These are phyloP conservation scores for Xylariaceae sp. DNA, from an alignment of 2,329 filamentous ascomycete genomes.

Conservation along the genomic window DNA sequence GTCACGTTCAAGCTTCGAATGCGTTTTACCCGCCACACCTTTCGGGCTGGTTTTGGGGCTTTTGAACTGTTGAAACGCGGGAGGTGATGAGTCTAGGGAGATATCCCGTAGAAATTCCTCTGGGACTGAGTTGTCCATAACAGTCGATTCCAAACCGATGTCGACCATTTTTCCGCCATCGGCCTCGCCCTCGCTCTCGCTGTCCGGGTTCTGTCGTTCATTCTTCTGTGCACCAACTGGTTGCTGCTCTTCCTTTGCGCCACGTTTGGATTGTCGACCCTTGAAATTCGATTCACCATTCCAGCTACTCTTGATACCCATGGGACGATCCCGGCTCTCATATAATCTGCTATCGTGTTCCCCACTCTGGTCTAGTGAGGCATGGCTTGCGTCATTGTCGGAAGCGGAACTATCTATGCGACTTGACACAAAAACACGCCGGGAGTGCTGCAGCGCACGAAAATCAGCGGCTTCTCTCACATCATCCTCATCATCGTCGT, in stretches of 20 bases:
- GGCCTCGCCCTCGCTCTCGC: constrained; percentile 31
- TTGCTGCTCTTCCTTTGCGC: constrained; percentile 37
- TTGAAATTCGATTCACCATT: constrained; percentile 48
- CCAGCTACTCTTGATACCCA: constrained; percentile 61
- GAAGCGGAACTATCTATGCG: constrained; percentile 80
- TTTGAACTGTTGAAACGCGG: constrained; percentile 58
- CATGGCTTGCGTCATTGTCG: constrained; percentile 62
- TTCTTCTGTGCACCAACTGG: constrained; percentile 25
- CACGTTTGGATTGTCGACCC: constrained; percentile 36
- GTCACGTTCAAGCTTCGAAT: constrained; percentile 45
- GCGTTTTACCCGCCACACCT: constrained; percentile 36
- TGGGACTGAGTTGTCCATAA: constrained; percentile 54
- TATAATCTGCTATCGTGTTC: constrained; percentile 43
- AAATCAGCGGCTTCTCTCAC: constrained; percentile 93
- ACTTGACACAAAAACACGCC: constrained; percentile 79
- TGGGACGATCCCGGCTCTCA: constrained; percentile 42
- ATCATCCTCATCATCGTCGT: constrained; percentile 90
- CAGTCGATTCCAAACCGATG: constrained; percentile 69
- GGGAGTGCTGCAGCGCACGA: constrained; percentile 83
- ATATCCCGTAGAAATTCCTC: constrained; percentile 54
- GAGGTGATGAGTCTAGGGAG: constrained; percentile 48
- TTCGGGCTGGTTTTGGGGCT: constrained; percentile 34
- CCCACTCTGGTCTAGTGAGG: constrained; percentile 48
- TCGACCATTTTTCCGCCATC: constrained; percentile 68
- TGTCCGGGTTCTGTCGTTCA: constrained; percentile 31